Conservation (phyloP, 2,329 filamentous ascomycete genomes). For the Proliferodiscus dingleyae region DNA sequence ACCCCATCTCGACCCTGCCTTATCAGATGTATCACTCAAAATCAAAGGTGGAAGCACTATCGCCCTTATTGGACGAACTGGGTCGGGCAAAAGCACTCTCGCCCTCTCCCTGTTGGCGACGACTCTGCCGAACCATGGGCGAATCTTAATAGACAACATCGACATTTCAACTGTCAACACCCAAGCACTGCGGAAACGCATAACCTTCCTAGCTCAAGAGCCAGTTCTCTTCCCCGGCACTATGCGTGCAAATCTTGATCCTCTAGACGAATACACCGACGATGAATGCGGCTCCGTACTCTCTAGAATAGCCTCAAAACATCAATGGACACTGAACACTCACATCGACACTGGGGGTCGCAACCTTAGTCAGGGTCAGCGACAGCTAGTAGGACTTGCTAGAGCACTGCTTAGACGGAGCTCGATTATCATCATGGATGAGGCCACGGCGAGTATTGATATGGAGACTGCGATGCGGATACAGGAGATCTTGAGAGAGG, state of each 20-base stretch:
- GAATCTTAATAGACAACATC: slow-evolving; percentile 55
- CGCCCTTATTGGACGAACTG: slow-evolving; percentile 75
- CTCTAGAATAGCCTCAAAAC: slow-evolving; percentile 47
- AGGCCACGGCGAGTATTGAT: slow-evolving; percentile 62
- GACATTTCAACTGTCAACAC: slow-evolving; percentile 55
- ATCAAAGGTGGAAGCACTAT: slow-evolving; percentile 76
- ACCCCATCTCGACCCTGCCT: slow-evolving; percentile 67
- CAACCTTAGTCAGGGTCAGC: slow-evolving; percentile 60
- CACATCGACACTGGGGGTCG: slow-evolving; percentile 55
- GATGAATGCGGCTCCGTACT: slow-evolving; percentile 49
- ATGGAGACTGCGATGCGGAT: slow-evolving; percentile 53
- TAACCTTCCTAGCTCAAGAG: slow-evolving; percentile 64
- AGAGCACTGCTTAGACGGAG: slow-evolving; percentile 58
- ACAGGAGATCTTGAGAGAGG: slow-evolving; percentile 49
- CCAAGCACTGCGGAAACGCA: slow-evolving; percentile 53
- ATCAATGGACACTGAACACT: slow-evolving; percentile 52
- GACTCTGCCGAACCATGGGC: slow-evolving; percentile 47
- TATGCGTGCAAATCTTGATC: slow-evolving; percentile 59
- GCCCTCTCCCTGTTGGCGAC: slow-evolving; percentile 56
- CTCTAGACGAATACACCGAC: slow-evolving; percentile 51
- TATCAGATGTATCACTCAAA: slow-evolving; percentile 63
- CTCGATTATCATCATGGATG: slow-evolving; percentile 59
- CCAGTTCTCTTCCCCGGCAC: slow-evolving; percentile 60
- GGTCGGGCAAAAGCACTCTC: slow-evolving; percentile 78
- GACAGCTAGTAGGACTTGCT: slow-evolving; percentile 60